A percentile compares a stretch with the other conserved stretches of the same genome.
phyloP scores from a whole-genome alignment of 1,139 yeast species.

The Saccharomycopsis phalli region DNA sequence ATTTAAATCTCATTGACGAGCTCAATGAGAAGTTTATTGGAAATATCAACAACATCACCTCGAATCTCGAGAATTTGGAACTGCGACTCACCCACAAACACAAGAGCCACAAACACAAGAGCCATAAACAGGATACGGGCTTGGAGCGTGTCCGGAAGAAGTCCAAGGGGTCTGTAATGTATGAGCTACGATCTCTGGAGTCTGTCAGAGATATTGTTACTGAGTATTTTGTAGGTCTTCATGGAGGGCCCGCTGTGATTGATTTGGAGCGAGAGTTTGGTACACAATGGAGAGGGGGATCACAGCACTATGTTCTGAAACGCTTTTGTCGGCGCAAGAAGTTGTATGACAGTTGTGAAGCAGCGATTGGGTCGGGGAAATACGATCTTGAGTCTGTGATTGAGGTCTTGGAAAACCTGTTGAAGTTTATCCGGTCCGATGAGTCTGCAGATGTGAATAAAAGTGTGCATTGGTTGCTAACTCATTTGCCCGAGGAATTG shows the following conservation, averaged over 20 bases:
- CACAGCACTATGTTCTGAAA: slow-evolving; percentile 26
- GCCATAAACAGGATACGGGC: neutral
- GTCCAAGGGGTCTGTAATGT: neutral
- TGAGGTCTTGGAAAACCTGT: slow-evolving; percentile 25
- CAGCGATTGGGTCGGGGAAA: slow-evolving; percentile 28
- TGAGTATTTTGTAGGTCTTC: slow-evolving; percentile 29
- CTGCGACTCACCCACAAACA: neutral
- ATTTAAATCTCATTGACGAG: slow-evolving; percentile 4
- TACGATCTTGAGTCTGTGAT: slow-evolving; percentile 28
- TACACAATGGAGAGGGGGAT: slow-evolving; percentile 28
- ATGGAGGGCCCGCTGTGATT: slow-evolving; percentile 29
- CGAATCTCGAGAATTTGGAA: slow-evolving; percentile 15
- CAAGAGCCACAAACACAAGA: neutral
- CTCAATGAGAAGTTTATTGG: slow-evolving; percentile 13
- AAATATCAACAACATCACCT: slow-evolving; percentile 13
- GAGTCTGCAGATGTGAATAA: neutral
- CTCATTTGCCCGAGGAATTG: neutral
- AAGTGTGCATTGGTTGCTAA: neutral
- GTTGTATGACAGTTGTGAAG: slow-evolving; percentile 28
- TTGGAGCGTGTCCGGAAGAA: neutral
- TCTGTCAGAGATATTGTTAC: slow-evolving; percentile 17
- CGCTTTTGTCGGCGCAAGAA: slow-evolving; percentile 29
- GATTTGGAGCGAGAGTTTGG: slow-evolving; percentile 29
- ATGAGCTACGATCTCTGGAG: slow-evolving; percentile 2
- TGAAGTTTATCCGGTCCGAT: slow-evolving; percentile 8